These are phyloP conservation scores for Scenedesmus sp. DNA, from an alignment of 163 green algal genomes.

Conservation along the genomic window DNA sequence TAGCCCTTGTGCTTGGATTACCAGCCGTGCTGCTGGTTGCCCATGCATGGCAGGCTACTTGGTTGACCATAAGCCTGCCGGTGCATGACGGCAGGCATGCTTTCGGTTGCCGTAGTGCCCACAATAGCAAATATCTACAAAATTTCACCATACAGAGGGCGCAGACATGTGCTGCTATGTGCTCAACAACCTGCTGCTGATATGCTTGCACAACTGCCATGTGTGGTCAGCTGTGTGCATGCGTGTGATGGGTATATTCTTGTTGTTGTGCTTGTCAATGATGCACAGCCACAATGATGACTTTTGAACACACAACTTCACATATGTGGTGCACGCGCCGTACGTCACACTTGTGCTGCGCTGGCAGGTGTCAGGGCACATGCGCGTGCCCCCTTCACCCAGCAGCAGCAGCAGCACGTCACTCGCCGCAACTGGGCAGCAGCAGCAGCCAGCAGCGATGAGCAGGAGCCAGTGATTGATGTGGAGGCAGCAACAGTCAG, in stretches of 20 bases:
- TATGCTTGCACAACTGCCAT: background rate
- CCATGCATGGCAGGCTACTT: background rate
- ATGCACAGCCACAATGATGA: too few species aligned
- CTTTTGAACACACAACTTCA: background rate
- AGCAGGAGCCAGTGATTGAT: background rate
- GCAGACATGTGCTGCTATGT: background rate
- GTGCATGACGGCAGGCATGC: too few species aligned
- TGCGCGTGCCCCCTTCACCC: background rate
- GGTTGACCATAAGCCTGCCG: background rate
- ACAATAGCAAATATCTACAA: too few species aligned
- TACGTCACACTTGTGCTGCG: background rate
- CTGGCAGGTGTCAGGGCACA: background rate
- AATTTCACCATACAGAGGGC: too few species aligned
- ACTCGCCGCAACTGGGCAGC: background rate
- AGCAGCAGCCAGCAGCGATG: slow-evolving; percentile 2
- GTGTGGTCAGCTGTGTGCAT: background rate
- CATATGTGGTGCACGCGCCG: background rate
- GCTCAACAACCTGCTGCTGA: background rate
- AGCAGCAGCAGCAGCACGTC: background rate
- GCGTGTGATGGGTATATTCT: too few species aligned
- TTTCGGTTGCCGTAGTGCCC: too few species aligned
- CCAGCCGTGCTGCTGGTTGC: background rate
- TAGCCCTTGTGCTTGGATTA: background rate
- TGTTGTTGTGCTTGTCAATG: too few species aligned
- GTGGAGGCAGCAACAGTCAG: background rate